phyloP scores from a whole-genome alignment of 768 basidiomycete species.

The Atractiella rhizophila region DNA sequence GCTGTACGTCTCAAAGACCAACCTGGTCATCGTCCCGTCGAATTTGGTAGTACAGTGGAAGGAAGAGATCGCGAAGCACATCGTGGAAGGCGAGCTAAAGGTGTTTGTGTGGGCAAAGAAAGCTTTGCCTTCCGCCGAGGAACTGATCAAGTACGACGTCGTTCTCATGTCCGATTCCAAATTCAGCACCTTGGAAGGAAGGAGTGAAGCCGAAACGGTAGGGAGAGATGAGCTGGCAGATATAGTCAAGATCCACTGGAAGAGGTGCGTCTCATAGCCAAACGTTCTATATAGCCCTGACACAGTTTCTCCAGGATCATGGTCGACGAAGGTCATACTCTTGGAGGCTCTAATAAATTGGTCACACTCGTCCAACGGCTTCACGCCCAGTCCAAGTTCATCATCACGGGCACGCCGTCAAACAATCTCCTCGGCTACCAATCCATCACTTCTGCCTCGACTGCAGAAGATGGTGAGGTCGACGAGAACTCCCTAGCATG shows the following conservation, averaged over 20 bases:
- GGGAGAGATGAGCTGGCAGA: not conserved
- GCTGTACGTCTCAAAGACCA: constrained; percentile 18
- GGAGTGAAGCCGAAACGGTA: too few species aligned
- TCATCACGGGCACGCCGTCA: constrained; percentile 14
- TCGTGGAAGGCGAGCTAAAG: constrained; percentile 9
- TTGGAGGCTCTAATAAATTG: constrained; percentile 2
- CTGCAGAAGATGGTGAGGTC: constrained; percentile 3
- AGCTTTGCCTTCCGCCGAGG: constrained; percentile 8
- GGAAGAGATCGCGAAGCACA: constrained; percentile 17
- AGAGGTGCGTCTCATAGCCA: not conserved
- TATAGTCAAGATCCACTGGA: not conserved
- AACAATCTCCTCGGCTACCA: constrained; percentile 11
- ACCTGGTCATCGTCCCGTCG: constrained; percentile 20
- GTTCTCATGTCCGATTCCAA: constrained; percentile 11
- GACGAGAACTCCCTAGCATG: constrained; percentile 1
- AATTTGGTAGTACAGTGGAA: constrained; percentile 20
- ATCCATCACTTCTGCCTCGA: not conserved
- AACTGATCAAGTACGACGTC: constrained; percentile 17
- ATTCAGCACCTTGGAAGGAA: constrained; percentile 1
- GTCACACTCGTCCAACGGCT: constrained; percentile 6
- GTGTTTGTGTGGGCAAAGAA: constrained; percentile 14
- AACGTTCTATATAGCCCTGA: not conserved
- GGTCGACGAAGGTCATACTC: constrained; percentile 14
- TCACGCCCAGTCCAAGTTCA: constrained; percentile 10
- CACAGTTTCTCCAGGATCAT: constrained; percentile 6